Base-by-base conservation (phyloP, 352 stramenopile species). In the Phytophthora tentaculata region DNA sequence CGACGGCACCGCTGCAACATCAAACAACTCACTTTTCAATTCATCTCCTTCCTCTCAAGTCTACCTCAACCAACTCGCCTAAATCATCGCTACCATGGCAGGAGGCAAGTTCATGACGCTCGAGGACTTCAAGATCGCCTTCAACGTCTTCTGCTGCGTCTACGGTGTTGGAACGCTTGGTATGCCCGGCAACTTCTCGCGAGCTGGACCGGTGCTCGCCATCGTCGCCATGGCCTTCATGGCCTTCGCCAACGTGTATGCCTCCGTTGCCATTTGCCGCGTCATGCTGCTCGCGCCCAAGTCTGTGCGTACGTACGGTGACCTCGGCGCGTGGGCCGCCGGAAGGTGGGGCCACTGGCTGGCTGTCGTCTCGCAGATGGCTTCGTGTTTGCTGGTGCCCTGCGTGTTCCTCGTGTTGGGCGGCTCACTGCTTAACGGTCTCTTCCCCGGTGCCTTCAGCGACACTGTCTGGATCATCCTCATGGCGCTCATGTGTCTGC, bases 241-340 rank as follows among this genome's bases (percentile, higher is more conserved):
- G 81, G 81, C 77, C 0, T 79, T 83, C 47, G 73, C 77, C 65
- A 90, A 90, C 67, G 56, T 88, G 45, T 90, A 88, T 60, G 72
- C 79, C 0, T 79, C 75, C 4, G 72, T 88, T 23, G 50, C 74
- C 6, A 74, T 69, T 49, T 86, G 74, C 48, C 83, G 83, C 53
- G 73, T 83, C 39, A 74, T 91, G 71, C 60, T 91, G 23, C 52
- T 76, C 2, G 81, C 81, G 0, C 81, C 81, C 24, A 74, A 74
- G 54, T 73, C 64, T 1, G 79, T 90, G 7, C 60, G 63, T 7
- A 88, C 82, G 14, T 88, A 79, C 59, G 76, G 80, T 9, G 82
- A 88, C 32, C 69, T 90, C 2, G 82, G 82, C 24, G 67, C 82
- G n/a, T 90, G 76, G 73, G 66, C 37, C 37, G 74, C 86, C 45